phyloP scores from a whole-genome alignment of 345 rosid species.

The Rhodamnia argentea region DNA sequence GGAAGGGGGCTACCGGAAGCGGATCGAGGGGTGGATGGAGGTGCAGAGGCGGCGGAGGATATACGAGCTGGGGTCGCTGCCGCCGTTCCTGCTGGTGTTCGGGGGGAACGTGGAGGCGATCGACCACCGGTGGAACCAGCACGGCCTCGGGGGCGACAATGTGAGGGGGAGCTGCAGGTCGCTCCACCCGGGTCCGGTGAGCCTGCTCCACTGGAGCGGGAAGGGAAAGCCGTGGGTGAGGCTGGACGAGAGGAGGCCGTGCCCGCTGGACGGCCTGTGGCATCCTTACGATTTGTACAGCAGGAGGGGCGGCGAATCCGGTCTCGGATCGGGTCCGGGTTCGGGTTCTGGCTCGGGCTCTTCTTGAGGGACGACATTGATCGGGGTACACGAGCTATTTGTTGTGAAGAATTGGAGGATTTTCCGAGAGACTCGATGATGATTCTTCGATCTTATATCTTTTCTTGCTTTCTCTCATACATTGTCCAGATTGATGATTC shows the following conservation, averaged over 20 bases:
- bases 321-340: neutral
- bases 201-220: conserved; percentile 96
- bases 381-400: conserved; percentile 2
- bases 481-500: neutral
- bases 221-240: conserved; percentile 97
- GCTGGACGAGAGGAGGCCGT: conserved; percentile 65
- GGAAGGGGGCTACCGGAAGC: conserved; percentile 50
- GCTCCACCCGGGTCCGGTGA: conserved; percentile 81
- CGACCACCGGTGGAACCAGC: conserved; percentile 91
- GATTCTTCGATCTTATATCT: neutral
- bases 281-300: conserved; percentile 64
- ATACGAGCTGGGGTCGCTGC: conserved; percentile 83
- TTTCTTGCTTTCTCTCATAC: neutral
- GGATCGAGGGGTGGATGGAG: conserved; percentile 87
- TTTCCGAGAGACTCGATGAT: neutral
- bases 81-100: conserved; percentile 81
- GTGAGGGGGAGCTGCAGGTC: conserved; percentile 77
- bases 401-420: neutral
- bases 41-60: conserved; percentile 61
- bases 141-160: conserved; percentile 93
- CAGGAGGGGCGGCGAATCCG: conserved; percentile 1
- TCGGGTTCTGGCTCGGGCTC: conserved; percentile 18
- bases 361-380: neutral
- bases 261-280: conserved; percentile 78
- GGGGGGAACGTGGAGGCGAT: conserved; percentile 76